These are phyloP conservation scores for Fusarium armeniacum DNA, from an alignment of 2,329 filamentous ascomycete species.

Conservation along the genomic window DNA sequence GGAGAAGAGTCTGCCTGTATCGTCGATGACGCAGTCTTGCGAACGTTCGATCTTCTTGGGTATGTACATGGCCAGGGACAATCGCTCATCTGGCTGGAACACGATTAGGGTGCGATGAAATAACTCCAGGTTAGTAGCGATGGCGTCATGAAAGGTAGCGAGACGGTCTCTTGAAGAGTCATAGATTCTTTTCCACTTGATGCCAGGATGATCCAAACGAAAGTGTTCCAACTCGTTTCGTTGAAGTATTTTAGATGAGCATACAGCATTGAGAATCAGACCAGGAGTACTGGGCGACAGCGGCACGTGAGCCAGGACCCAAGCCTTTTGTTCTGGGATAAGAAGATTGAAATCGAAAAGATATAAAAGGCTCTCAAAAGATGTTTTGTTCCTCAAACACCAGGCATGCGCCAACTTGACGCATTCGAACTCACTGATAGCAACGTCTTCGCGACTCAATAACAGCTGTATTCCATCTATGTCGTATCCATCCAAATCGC, in stretches of 20 bases:
- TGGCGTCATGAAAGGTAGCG: conserved; percentile 4
- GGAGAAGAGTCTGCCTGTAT: neutral
- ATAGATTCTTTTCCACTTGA: conserved; percentile 1
- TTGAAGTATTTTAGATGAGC: neutral
- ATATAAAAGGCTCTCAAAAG: neutral
- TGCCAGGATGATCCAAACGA: accelerated
- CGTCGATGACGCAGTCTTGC: neutral
- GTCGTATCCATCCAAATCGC: neutral
- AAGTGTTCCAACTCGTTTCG: neutral
- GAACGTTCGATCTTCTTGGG: conserved; percentile 1
- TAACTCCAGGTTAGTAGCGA: neutral
- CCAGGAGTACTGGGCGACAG: accelerated
- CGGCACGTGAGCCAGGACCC: neutral
- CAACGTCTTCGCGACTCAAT: neutral
- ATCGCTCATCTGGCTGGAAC: neutral
- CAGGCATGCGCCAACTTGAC: neutral
- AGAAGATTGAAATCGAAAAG: conserved; percentile 12
- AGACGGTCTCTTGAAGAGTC: neutral
- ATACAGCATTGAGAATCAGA: neutral
- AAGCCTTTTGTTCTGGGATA: neutral
- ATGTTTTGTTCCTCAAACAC: neutral
- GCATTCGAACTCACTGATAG: neutral
- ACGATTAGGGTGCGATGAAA: conserved; percentile 9
- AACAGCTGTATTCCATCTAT: neutral
- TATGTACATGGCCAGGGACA: conserved; percentile 2